phyloP scores from a whole-genome alignment of 2,329 filamentous ascomycete genomes.

The Truncatella angustata region DNA sequence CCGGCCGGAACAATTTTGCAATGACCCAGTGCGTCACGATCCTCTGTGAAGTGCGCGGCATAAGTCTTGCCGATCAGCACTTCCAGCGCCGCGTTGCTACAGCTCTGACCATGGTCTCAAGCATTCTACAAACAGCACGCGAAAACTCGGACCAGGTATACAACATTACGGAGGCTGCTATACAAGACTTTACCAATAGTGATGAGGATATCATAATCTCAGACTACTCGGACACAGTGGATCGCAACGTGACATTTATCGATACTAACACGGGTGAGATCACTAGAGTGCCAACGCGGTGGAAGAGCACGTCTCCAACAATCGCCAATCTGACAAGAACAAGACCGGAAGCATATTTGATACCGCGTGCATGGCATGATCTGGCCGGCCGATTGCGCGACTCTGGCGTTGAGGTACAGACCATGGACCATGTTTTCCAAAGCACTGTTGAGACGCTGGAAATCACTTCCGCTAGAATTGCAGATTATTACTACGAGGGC shows the following conservation, averaged over 20 bases:
- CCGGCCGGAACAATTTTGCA: constrained; percentile 21
- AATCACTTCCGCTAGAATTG: constrained; percentile 17
- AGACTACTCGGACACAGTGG: constrained; percentile 17
- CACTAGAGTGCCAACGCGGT: constrained; percentile 19
- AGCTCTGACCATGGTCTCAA: constrained; percentile 23
- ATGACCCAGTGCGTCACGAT: constrained; percentile 23
- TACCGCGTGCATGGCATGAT: constrained; percentile 22
- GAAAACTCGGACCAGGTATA: constrained; percentile 21
- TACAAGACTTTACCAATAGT: constrained; percentile 20
- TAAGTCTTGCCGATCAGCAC: constrained; percentile 24
- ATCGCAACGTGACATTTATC: constrained; percentile 22
- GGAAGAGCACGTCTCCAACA: constrained; percentile 22
- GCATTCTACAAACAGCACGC: constrained; percentile 23
- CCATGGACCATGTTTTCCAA: constrained; percentile 18
- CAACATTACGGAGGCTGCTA: constrained; percentile 19
- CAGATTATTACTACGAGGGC: constrained; percentile 21
- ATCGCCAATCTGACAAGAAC: constrained; percentile 20
- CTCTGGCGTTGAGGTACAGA: constrained; percentile 21
- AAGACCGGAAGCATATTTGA: constrained; percentile 24
- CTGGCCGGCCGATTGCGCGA: constrained; percentile 20
- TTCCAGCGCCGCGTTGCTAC: constrained; percentile 25
- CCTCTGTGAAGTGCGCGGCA: constrained; percentile 24
- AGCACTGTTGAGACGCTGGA: constrained; percentile 20
- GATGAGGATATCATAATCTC: constrained; percentile 24
- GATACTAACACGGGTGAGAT: constrained; percentile 20